Evolutionary conservation across 2,329 filamentous ascomycete species (phyloP), one percentile per base, ranked within the genome.

Genomic region (Penicillium sp.): DNA sequence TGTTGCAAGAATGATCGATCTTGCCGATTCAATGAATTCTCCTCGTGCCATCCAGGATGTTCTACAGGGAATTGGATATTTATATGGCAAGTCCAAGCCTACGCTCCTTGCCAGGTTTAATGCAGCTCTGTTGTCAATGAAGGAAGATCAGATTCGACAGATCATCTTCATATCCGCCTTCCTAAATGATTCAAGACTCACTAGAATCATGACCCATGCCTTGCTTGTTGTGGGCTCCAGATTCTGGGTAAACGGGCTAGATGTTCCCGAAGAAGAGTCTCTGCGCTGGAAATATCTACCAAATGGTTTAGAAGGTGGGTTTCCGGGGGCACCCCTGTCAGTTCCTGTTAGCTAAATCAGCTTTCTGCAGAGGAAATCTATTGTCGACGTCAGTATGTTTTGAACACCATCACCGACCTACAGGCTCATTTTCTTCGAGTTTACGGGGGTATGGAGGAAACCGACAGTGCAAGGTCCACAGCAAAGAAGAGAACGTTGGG

Each of bases 361-460:
- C 3, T 5, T 9, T 8, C 2, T 38, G 3, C 35, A 73, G 71
- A 72, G 53, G 71, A 74, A 59, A 55, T 74, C n/a, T 68, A 67
- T 33, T 66, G 64, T 53, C 62, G 71, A 41, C 67, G 70, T 15
- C 64, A 71, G 52, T 68, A 60, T 44, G 61, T 73, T 34, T 49
- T 74, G 17, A 66, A 72, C 46, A 73, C 70, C 5, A 67, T 74
- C 22, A 67, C 64, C 29, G 69, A 72, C 37, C 54, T 73, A 15
- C 71, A 73, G 53, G 66, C 65, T 6, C 60, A 70, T 51, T 73
- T 73, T 43, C 61, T 74, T 26, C 63, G 66, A 29, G 57, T 63
- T 7, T 74, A 70, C 45, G 69, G 69, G n/a, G 65, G 65, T 17
- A 52, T 69, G n/a, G 62, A 68, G 47, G 61, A 64, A 15, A 50